These are phyloP conservation scores for Colletotrichum camelliae DNA, from an alignment of 2,329 filamentous ascomycete genomes.

Conservation along the genomic window DNA sequence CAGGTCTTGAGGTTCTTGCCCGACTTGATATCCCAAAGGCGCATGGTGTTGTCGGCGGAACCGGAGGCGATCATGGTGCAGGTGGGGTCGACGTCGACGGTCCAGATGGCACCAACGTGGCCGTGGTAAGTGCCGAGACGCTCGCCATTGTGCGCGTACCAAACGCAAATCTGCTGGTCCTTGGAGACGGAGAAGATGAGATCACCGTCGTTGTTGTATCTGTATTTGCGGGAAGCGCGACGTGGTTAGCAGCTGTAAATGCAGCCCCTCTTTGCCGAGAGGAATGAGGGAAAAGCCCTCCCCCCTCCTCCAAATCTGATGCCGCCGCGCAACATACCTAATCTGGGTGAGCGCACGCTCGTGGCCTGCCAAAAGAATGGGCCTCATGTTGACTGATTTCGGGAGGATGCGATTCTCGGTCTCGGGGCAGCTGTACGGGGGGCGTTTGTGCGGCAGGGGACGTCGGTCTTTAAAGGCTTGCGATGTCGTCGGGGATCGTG, in stretches of 20 bases:
- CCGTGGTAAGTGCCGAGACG: conserved; percentile 95
- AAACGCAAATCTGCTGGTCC: conserved; percentile 95
- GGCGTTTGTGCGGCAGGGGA: conserved; percentile 20
- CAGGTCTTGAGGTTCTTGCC: conserved; percentile 95
- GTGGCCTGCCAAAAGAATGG: conserved; percentile 94
- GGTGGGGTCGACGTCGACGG: conserved; percentile 93
- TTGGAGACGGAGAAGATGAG: conserved; percentile 95
- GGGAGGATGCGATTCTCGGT: conserved; percentile 21
- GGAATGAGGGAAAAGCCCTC: neutral
- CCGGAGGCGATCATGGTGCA: conserved; percentile 91
- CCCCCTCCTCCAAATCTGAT: conserved; percentile 3
- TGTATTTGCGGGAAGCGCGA: conserved; percentile 34
- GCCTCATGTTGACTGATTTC: conserved; percentile 76
- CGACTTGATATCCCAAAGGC: conserved; percentile 94
- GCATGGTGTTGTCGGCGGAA: conserved; percentile 97
- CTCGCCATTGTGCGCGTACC: conserved; percentile 98
- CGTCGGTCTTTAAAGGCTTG: conserved; percentile 23
- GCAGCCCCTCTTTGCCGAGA: neutral
- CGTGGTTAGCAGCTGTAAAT: conserved; percentile 4
- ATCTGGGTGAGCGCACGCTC: conserved; percentile 96
- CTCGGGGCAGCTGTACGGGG: conserved; percentile 17
- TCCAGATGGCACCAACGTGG: conserved; percentile 98
- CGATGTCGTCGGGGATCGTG: conserved; percentile 19
- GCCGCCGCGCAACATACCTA: conserved; percentile 59
- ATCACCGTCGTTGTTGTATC: conserved; percentile 94